phyloP scores from a whole-genome alignment of 2,329 filamentous ascomycete species.

The Fusarium sulawesiense region DNA sequence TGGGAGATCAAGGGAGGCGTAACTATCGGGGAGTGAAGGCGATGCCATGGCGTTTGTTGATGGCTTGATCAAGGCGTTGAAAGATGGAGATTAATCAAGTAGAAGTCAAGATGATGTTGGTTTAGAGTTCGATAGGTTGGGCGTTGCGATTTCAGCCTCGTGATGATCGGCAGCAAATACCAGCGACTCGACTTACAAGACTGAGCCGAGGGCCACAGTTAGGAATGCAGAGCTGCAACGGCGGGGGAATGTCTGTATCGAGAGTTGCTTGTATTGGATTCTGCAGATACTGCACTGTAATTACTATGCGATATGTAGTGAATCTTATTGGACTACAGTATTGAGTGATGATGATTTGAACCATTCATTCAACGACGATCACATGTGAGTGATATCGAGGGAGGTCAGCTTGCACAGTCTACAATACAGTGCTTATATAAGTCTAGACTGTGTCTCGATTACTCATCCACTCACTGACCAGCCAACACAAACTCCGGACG shows the following conservation, averaged over 20 bases:
- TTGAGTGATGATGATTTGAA: not conserved
- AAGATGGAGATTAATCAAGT: not conserved
- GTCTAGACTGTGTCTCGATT: not conserved
- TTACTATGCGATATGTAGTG: no score
- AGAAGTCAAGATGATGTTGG: constrained; percentile 8
- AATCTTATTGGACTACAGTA: not conserved
- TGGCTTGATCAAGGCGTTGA: not conserved
- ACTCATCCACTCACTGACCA: constrained; percentile 25
- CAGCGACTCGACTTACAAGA: constrained; percentile 26
- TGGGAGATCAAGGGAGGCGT: constrained; percentile 56
- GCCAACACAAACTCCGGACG: constrained; percentile 33
- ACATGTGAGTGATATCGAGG: constrained; percentile 9
- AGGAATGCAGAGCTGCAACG: not conserved
- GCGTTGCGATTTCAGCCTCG: constrained; percentile 17
- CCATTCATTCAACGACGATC: not conserved
- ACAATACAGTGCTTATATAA: accelerated
- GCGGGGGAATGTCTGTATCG: not conserved
- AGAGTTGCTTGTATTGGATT: not conserved
- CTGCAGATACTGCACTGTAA: no score
- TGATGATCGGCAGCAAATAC: not conserved
- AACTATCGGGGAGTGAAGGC: constrained; percentile 50
- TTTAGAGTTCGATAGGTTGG: constrained; percentile 20
- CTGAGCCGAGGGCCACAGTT: constrained; percentile 16
- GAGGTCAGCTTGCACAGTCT: not conserved
- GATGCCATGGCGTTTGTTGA: constrained; percentile 38